These are phyloP conservation scores for Strobilomyces confusus DNA, from an alignment of 768 basidiomycete species.

Conservation along the genomic window DNA sequence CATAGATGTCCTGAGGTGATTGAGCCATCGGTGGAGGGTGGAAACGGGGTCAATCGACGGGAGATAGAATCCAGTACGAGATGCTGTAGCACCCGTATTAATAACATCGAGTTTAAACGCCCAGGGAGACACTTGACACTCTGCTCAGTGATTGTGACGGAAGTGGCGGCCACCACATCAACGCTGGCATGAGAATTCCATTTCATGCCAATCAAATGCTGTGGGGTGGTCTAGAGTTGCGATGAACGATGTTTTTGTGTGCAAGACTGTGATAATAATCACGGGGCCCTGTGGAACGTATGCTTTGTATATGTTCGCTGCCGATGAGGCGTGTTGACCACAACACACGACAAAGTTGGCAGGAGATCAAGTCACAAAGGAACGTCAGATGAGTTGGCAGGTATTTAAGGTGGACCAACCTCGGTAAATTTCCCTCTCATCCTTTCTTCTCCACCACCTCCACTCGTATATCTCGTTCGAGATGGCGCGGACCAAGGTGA, in stretches of 20 bases:
- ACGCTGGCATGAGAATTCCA: too few species aligned
- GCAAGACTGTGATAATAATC: not conserved
- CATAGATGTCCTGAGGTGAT: constrained; percentile 17
- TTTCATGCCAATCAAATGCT: too few species aligned
- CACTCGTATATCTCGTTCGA: constrained; percentile 13
- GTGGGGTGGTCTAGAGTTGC: not conserved
- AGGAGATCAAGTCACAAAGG: constrained; percentile 6
- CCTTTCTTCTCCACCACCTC: constrained; percentile 13
- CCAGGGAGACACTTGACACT: not conserved
- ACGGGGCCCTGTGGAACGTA: constrained; percentile 15
- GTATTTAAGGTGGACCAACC: constrained; percentile 13
- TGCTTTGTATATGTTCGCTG: not conserved
- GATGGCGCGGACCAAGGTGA: constrained; percentile 70
- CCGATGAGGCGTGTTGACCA: constrained; percentile 20
- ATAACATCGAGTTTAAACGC: not conserved
- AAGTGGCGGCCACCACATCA: too few species aligned
- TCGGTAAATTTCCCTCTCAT: constrained; percentile 1
- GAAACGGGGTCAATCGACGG: not conserved
- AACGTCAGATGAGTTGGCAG: not conserved
- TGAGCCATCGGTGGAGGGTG: not conserved
- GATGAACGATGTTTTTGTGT: constrained; percentile 6
- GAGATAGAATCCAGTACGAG: not conserved
- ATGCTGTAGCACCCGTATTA: not conserved
- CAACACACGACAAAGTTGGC: constrained; percentile 17
- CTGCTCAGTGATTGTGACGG: too few species aligned